These are phyloP conservation scores for Sisymbrium irio DNA, from an alignment of 345 rosid genomes.

Conservation along the genomic window DNA sequence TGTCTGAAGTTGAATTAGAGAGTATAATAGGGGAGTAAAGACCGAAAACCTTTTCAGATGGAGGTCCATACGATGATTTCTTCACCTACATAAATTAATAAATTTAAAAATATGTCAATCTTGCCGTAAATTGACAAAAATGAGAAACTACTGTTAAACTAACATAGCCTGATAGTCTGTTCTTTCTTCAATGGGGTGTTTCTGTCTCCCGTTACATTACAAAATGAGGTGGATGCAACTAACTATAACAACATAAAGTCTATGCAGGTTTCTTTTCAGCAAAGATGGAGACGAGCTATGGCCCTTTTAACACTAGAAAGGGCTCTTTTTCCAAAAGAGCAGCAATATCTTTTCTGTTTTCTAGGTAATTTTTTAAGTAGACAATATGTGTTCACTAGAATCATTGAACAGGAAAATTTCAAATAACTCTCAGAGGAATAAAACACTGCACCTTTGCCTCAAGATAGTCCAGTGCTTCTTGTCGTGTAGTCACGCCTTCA, in stretches of 20 bases:
- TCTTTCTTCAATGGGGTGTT: background rate
- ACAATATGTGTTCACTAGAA: background rate
- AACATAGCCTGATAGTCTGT: slow-evolving; percentile 12
- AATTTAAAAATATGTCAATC: background rate
- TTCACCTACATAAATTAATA: slow-evolving; percentile 51
- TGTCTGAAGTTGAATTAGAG: background rate
- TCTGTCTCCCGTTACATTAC: background rate
- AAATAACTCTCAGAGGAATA: background rate
- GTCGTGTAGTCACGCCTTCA: slow-evolving; percentile 49
- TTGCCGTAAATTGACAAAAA: slow-evolving; percentile 2
- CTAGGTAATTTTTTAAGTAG: background rate
- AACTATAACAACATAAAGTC: background rate
- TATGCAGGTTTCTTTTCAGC: background rate
- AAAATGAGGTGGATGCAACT: background rate
- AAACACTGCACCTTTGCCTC: slow-evolving; percentile 60
- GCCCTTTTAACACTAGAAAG: background rate
- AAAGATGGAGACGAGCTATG: background rate
- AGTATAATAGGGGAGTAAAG: slow-evolving; percentile 5
- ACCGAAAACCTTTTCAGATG: slow-evolving; percentile 50
- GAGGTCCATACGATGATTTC: slow-evolving; percentile 40
- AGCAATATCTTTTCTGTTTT: background rate
- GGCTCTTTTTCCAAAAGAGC: background rate
- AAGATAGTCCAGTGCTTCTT: slow-evolving; percentile 73
- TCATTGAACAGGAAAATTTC: background rate
- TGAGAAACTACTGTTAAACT: slow-evolving; percentile 2